These are phyloP conservation scores for Daldinia loculata DNA, from an alignment of 495 filamentous ascomycete genomes.

Conservation along the genomic window DNA sequence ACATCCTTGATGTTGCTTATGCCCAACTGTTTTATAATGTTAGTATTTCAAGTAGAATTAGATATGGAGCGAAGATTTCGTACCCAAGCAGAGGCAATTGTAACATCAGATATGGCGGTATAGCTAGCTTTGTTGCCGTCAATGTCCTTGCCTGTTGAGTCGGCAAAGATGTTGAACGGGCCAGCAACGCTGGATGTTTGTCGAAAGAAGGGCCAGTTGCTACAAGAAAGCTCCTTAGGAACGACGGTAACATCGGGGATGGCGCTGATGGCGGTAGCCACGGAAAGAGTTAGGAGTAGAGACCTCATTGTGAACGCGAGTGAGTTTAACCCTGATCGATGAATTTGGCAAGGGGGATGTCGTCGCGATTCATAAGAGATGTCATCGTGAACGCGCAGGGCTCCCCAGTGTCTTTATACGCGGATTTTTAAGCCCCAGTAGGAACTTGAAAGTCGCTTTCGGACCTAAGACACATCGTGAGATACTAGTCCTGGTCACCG, in stretches of 20 bases:
- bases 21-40: conserved; percentile 10
- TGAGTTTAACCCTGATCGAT: neutral
- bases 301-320: conserved; percentile 15
- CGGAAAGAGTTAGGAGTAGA: conserved; percentile 15
- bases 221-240: conserved; percentile 36
- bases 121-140: conserved; percentile 33
- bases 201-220: conserved; percentile 40
- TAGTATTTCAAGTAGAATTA: neutral
- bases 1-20: conserved; percentile 5
- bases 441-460: neutral
- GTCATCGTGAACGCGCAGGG: conserved; percentile 13
- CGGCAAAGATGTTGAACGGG: conserved; percentile 30
- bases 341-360: neutral
- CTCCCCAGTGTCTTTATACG: conserved; percentile 13
- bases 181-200: conserved; percentile 32
- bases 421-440: neutral
- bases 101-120: conserved; percentile 13
- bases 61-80: neutral
- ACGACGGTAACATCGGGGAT: conserved; percentile 29
- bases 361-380: conserved; percentile 2
- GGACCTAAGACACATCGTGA: conserved; percentile 8
- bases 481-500: neutral
- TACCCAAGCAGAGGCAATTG: conserved; percentile 31
- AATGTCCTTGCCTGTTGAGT: conserved; percentile 32
- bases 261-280: conserved; percentile 18